phyloP scores from a whole-genome alignment of 495 filamentous ascomycete genomes.

The Penicillium parvum region DNA sequence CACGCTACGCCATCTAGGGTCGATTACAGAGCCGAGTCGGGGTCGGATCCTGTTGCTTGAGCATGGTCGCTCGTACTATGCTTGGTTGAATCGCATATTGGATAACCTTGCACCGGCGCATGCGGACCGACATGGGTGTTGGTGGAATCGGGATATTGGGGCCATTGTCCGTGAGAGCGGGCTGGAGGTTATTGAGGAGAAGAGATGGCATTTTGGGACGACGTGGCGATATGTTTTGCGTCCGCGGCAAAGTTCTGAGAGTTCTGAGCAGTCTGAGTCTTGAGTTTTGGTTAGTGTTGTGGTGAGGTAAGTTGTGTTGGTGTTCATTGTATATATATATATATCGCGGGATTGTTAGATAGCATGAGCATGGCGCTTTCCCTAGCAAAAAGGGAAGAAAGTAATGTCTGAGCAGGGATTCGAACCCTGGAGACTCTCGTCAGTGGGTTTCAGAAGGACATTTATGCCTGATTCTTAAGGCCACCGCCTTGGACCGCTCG shows the following conservation, averaged over 20 bases:
- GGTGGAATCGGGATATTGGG: constrained; percentile 94
- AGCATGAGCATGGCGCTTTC: too few species aligned
- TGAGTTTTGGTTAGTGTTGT: background rate
- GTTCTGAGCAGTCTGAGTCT: too few species aligned
- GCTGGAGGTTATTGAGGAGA: constrained; percentile 70
- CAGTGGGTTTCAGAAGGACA: too few species aligned
- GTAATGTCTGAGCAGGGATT: too few species aligned
- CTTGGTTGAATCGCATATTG: constrained; percentile 72
- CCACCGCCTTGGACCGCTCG: too few species aligned
- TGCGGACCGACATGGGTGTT: constrained; percentile 84
- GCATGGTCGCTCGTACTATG: constrained; percentile 77
- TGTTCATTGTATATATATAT: too few species aligned
- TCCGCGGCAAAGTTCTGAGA: constrained; percentile 32
- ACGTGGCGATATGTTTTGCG: constrained; percentile 63
- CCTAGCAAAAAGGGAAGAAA: too few species aligned
- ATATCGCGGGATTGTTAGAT: too few species aligned
- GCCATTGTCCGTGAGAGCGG: constrained; percentile 73
- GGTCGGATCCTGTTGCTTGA: constrained; percentile 84
- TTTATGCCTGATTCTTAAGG: too few species aligned
- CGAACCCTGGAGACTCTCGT: too few species aligned
- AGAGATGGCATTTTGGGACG: constrained; percentile 71
- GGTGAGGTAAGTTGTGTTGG: background rate
- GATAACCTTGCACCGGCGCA: constrained; percentile 74
- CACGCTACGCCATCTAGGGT: constrained; percentile 53
- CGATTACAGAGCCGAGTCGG: constrained; percentile 39